Percentiles rank a stretch among this genome's conserved stretches.
Conservation (phyloP, 495 filamentous ascomycete genomes). For the Trypethelium eluteriae region DNA sequence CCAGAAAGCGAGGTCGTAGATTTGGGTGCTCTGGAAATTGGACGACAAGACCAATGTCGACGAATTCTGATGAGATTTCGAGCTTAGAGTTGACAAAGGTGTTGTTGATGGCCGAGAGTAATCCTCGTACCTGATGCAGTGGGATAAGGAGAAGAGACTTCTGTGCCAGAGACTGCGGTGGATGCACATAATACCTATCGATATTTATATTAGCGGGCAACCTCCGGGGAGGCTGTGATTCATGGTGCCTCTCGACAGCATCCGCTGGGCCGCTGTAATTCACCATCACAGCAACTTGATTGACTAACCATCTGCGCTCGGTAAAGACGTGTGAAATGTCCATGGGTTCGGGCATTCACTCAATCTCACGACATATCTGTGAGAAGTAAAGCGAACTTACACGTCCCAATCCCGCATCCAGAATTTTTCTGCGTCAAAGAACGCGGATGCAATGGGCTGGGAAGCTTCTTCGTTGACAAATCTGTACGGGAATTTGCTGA, state of each 20-base stretch:
- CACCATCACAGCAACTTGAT: not conserved
- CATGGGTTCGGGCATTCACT: not conserved
- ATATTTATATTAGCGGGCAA: not conserved
- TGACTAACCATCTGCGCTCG: not conserved
- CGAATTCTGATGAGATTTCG: constrained; percentile 42
- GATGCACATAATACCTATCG: constrained; percentile 59
- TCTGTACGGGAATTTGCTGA: constrained; percentile 54
- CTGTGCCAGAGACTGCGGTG: constrained; percentile 37
- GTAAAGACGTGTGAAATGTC: not conserved
- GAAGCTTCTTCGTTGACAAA: constrained; percentile 45
- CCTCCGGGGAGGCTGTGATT: not conserved
- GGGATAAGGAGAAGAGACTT: constrained; percentile 58
- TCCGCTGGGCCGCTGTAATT: not conserved
- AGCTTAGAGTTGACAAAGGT: constrained; percentile 40
- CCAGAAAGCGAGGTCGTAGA: constrained; percentile 58
- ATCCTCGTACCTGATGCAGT: constrained; percentile 49
- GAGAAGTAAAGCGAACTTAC: constrained; percentile 45
- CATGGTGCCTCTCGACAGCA: not conserved
- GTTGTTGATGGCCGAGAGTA: constrained; percentile 54
- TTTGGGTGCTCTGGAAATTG: constrained; percentile 49
- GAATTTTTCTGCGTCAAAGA: constrained; percentile 53
- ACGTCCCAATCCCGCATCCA: constrained; percentile 61
- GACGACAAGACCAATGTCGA: constrained; percentile 46
- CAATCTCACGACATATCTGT: constrained; percentile 1
- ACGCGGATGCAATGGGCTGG: constrained; percentile 43